phyloP scores from a whole-genome alignment of 306 rosid genomes.

The Mucuna pruriens region DNA sequence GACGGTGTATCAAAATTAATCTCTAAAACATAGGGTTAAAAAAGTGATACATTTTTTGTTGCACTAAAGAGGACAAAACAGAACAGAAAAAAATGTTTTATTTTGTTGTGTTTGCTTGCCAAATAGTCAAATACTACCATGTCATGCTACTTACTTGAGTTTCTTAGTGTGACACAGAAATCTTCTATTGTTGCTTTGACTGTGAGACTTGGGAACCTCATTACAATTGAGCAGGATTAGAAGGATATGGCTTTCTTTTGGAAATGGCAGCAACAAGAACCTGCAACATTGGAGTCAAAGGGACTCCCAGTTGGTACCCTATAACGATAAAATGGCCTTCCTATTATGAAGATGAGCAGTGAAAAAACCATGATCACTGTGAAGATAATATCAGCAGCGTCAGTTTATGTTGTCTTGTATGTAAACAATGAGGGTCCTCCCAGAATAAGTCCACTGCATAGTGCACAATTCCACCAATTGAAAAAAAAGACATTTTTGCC shows the following conservation, averaged over 20 bases:
- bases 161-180: slow-evolving; percentile 73
- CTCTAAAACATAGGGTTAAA: background rate
- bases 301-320: slow-evolving; percentile 82
- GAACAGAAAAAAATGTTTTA: background rate
- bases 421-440: slow-evolving; percentile 87
- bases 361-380: slow-evolving; percentile 72
- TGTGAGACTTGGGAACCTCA: slow-evolving; percentile 56
- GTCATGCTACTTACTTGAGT: slow-evolving; percentile 62
- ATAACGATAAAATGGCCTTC: slow-evolving; percentile 73
- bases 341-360: slow-evolving; percentile 64
- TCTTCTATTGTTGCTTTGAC: slow-evolving; percentile 46
- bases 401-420: slow-evolving; percentile 79
- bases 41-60: background rate
- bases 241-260: slow-evolving; percentile 70
- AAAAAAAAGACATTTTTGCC: slow-evolving; percentile 88
- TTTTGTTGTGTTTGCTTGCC: background rate
- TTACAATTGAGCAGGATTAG: slow-evolving; percentile 61
- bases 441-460: slow-evolving; percentile 73
- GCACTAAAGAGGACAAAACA: background rate
- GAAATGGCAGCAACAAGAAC: slow-evolving; percentile 82
- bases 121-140: background rate
- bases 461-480: slow-evolving; percentile 94
- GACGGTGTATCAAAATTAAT: background rate
- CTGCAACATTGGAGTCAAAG: slow-evolving; percentile 87
- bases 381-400: slow-evolving; percentile 75